Conservation (phyloP, 2,329 filamentous ascomycete genomes). For the Penicillium janthinellum region DNA sequence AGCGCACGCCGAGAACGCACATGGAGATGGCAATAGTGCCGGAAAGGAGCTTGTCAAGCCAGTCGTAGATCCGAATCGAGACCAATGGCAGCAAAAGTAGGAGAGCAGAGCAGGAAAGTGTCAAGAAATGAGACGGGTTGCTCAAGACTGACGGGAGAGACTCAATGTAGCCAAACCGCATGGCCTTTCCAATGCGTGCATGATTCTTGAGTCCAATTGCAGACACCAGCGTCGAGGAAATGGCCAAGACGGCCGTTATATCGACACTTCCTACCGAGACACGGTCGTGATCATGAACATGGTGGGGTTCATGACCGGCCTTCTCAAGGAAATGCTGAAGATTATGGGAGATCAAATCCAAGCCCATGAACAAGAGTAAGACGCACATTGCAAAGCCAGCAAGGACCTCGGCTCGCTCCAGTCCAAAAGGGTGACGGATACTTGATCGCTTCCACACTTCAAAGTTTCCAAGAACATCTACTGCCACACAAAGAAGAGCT, state of each 20-base stretch:
- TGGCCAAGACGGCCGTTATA: conserved; percentile 76
- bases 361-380: conserved; percentile 93
- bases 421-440: conserved; percentile 87
- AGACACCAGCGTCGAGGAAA: conserved; percentile 79
- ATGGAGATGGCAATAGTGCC: conserved; percentile 81
- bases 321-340: conserved; percentile 89
- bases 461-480: conserved; percentile 94
- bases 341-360: conserved; percentile 92
- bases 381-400: conserved; percentile 96
- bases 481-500: conserved; percentile 84
- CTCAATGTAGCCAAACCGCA: conserved; percentile 81
- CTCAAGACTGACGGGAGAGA: conserved; percentile 82
- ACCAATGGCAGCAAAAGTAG: conserved; percentile 81
- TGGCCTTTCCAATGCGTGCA: conserved; percentile 85
- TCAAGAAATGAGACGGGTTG: conserved; percentile 94
- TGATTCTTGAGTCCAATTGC: conserved; percentile 89
- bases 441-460: conserved; percentile 95
- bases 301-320: conserved; percentile 72
- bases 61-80: conserved; percentile 75
- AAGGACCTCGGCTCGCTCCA: conserved; percentile 90
- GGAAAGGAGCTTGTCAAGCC: conserved; percentile 81
- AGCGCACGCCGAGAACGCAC: conserved; percentile 80
- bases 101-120: conserved; percentile 79
- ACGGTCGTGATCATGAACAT: conserved; percentile 65
- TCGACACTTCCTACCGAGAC: conserved; percentile 78